A percentile compares a stretch with the other conserved stretches of the same genome.
Evolutionary conservation across 768 basidiomycete species (phyloP).

Genomic region (Lactarius hatsudake): DNA sequence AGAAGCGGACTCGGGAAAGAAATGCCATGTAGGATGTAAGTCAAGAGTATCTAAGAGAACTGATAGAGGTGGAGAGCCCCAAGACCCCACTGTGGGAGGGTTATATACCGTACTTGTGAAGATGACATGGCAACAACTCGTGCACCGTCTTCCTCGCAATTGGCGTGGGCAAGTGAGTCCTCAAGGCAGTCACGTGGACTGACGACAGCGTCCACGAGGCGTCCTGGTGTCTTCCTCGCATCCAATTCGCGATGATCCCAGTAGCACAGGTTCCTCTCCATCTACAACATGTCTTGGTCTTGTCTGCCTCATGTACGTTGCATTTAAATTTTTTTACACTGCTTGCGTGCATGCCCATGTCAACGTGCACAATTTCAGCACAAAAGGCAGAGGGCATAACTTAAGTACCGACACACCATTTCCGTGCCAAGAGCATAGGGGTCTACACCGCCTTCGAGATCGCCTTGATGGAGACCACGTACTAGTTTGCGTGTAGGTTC

Average conservation of each 20-base stretch:
- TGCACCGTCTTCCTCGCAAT: background rate
- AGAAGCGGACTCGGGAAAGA: slow-evolving; percentile 39
- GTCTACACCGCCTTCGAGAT: background rate
- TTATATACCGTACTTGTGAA: slow-evolving; percentile 12
- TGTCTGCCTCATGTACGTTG: background rate
- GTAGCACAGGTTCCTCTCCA: background rate
- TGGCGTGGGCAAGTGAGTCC: background rate
- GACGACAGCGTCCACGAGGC: background rate
- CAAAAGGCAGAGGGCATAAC: slow-evolving; percentile 1
- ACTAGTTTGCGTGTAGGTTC: background rate
- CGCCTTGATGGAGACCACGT: background rate
- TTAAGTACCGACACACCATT: background rate
- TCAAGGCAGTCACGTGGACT: background rate
- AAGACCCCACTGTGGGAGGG: background rate
- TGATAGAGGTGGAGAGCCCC: background rate
- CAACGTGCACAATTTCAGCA: background rate
- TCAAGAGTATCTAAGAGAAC: background rate
- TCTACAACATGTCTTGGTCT: background rate
- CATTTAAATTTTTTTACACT: background rate
- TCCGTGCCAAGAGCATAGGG: background rate
- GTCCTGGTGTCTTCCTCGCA: slow-evolving; percentile 1
- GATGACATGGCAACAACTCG: slow-evolving; percentile 1
- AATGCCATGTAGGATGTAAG: background rate
- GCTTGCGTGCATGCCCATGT: background rate
- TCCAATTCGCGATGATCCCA: background rate